Percentiles rank a stretch among this genome's conserved stretches.
These are phyloP conservation scores for Aphanomyces stellatus DNA, from an alignment of 352 stramenopile genomes.

Conservation along the genomic window DNA sequence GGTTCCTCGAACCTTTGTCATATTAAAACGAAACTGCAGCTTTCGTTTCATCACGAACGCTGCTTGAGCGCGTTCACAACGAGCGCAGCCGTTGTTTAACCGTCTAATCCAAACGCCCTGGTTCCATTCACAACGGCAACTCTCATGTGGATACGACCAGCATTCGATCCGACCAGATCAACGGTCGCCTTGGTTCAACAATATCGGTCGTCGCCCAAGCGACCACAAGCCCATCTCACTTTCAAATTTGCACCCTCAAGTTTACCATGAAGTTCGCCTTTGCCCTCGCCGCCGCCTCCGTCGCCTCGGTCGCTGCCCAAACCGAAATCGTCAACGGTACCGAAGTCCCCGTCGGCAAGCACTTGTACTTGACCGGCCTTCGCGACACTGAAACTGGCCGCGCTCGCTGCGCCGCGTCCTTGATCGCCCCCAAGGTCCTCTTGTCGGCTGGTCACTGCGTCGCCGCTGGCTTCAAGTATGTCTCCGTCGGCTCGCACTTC, in stretches of 20 bases:
- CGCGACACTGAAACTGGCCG: background rate
- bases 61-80: too few species aligned
- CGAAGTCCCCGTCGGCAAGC: slow-evolving; percentile 30
- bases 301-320: background rate
- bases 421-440: slow-evolving; percentile 56
- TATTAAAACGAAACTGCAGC: too few species aligned
- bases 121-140: too few species aligned
- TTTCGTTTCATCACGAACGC: too few species aligned
- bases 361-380: slow-evolving; percentile 23
- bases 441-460: slow-evolving; percentile 55
- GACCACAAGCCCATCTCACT: too few species aligned
- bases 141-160: too few species aligned
- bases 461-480: slow-evolving; percentile 25
- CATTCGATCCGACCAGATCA: too few species aligned
- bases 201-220: too few species aligned
- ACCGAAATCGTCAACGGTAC: slow-evolving; percentile 30
- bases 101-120: too few species aligned
- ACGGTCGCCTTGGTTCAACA: too few species aligned
- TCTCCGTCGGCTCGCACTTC: slow-evolving; percentile 44
- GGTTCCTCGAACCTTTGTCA: too few species aligned
- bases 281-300: background rate
- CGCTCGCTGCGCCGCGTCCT: slow-evolving; percentile 43
- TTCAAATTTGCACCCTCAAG: background rate
- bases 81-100: too few species aligned
- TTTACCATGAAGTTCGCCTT: background rate